Evolutionary conservation across 768 basidiomycete species (phyloP), one percentile per base, ranked within the genome.

Genomic region (Rubroboletus satanas): DNA sequence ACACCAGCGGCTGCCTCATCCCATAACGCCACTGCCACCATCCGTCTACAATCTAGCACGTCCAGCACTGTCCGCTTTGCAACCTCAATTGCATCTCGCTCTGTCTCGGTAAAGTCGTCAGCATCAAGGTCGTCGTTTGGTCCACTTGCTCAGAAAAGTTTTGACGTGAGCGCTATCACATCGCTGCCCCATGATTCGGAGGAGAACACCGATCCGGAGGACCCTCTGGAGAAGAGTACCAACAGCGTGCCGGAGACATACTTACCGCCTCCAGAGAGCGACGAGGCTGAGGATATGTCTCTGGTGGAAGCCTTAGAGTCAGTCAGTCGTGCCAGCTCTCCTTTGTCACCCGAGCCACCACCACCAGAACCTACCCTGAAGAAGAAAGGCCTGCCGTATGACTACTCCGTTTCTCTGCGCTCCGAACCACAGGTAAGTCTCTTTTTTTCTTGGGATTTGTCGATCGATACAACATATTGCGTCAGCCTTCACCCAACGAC

Each of bases 401-500:
- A 85, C 56, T 84, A 83, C 60, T 82, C 84, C 14, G 66, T 80
- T 47, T 81, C 81, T 60, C 69, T 88, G 31, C 80, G 77, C 46
- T 78, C 85, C 5, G 85, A 88, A 57, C 74, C 80, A 42, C 80
- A 83, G 74, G 87, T 82, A 59, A 42, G 75, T 68, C 31, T 42
- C 41, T 43, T 43, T 31, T 43, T 36, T 31, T 48, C 42, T 36
- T 17, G 28, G 4, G 5, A 39, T 18, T 47, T 48, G n/a, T 57
- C n/a, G 18, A 35, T 35, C 26, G 31, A 55, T 44, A 32, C 11
- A 18, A 55, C 15, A 29, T n/a, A 45, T 41, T n/a, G 2, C 3
- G n/a, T 23, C n/a, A 88, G 86, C 71, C 75, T 12, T 86, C 86
- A 12, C 83, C 85, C 12, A 75, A 78, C 39, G 78, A 84, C 57